A percentile compares a stretch with the other conserved stretches of the same genome.
These are phyloP conservation scores for Ophiostoma ulmi DNA, from an alignment of 2,329 filamentous ascomycete species.

Conservation along the genomic window DNA sequence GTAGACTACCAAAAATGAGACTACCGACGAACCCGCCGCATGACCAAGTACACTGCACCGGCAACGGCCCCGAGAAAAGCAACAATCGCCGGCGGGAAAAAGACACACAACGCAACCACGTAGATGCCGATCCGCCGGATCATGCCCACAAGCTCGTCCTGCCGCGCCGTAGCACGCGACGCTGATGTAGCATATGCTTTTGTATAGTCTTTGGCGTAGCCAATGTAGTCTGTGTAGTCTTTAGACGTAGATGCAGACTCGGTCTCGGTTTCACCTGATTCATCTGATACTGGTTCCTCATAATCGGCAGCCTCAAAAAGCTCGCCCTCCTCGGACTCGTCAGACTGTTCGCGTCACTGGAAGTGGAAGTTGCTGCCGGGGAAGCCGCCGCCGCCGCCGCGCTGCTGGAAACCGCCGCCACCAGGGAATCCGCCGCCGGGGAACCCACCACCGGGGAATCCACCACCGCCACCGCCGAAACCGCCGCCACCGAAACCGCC, in stretches of 20 bases:
- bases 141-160: conserved; percentile 39
- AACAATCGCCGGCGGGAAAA: conserved; percentile 44
- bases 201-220: background rate
- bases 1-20: background rate
- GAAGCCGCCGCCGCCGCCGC: conserved; percentile 33
- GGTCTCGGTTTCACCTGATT: background rate
- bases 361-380: conserved; percentile 40
- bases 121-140: conserved; percentile 42
- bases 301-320: too few species aligned
- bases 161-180: conserved; percentile 30
- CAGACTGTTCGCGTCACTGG: conserved; percentile 42
- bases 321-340: conserved; percentile 35
- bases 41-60: conserved; percentile 38
- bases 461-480: conserved; percentile 44
- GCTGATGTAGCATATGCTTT: background rate
- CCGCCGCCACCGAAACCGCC: conserved; percentile 46
- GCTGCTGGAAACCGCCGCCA: conserved; percentile 26
- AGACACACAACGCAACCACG: conserved; percentile 42
- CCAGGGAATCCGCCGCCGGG: conserved; percentile 30
- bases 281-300: too few species aligned
- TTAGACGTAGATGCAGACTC: background rate
- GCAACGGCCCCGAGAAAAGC: conserved; percentile 35
- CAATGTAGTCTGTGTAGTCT: background rate
- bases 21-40: conserved; percentile 31
- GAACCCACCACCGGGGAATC: conserved; percentile 46